phyloP scores from a whole-genome alignment of 306 rosid genomes.

The Vigna radiata region DNA sequence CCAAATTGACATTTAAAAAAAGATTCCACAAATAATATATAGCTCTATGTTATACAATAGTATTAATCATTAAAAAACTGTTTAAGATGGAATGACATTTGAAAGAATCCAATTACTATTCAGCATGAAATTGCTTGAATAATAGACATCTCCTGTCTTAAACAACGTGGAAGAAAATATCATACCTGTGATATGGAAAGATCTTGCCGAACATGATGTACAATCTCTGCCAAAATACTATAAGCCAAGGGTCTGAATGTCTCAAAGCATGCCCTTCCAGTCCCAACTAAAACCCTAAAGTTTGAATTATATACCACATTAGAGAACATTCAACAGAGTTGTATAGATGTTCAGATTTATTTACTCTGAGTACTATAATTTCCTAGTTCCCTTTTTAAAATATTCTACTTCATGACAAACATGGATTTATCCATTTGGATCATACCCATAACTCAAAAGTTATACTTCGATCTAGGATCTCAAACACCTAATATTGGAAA shows the following conservation, averaged over 20 bases:
- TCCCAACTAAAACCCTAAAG: conserved; percentile 90
- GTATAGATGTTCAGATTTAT: conserved; percentile 15
- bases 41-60: neutral
- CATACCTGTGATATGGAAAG: conserved; percentile 88
- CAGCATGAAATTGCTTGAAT: conserved; percentile 1
- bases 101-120: conserved; percentile 2
- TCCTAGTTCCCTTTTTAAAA: conserved; percentile 5
- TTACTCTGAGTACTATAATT: neutral
- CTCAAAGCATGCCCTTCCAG: conserved; percentile 98
- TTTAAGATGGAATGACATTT: neutral
- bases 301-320: conserved; percentile 34
- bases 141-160: conserved; percentile 34
- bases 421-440: neutral
- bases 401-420: conserved; percentile 33
- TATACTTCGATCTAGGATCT: conserved; percentile 17
- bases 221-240: conserved; percentile 97
- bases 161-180: conserved; percentile 22
- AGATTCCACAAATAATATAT: neutral
- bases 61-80: neutral
- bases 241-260: conserved; percentile 95
- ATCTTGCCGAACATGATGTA: conserved; percentile 96
- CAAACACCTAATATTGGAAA: conserved; percentile 2
- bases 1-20: conserved; percentile 15
- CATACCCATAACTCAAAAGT: conserved; percentile 11
- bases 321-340: conserved; percentile 39